Percentiles rank a stretch among this genome's conserved stretches.
Conservation (phyloP, 805 yeast genomes). For the Cyberlindnera saturnus region DNA sequence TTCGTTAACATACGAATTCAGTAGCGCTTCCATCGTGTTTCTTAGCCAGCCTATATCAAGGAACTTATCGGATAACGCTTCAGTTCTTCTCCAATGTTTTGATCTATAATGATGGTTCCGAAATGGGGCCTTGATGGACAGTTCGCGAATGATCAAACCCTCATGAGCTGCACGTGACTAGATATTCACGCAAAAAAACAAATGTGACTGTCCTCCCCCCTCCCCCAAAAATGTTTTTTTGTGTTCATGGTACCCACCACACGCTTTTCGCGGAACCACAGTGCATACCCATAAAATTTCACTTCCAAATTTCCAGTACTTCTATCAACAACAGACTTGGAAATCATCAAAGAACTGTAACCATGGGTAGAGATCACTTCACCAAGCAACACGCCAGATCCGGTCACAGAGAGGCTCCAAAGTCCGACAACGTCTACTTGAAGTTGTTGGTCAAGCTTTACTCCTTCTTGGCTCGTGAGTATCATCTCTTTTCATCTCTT, state of each 20-base stretch:
- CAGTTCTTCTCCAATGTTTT: too few relatives aligned
- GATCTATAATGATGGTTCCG: too few relatives aligned
- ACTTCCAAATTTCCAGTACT: not conserved
- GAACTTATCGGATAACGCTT: too few relatives aligned
- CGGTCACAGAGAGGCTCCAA: slow-evolving; percentile 98
- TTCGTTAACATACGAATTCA: slow-evolving; percentile 16
- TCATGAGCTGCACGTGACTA: too few relatives aligned
- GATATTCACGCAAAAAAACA: too few relatives aligned
- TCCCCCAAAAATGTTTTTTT: too few relatives aligned
- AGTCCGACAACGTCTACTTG: slow-evolving; percentile 98
- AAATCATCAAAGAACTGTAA: slow-evolving; percentile 10
- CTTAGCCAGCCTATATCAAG: not conserved
- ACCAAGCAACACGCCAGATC: slow-evolving; percentile 93
- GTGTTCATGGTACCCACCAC: too few relatives aligned
- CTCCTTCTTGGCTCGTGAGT: slow-evolving; percentile 99
- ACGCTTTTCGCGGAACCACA: too few relatives aligned
- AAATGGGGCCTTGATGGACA: too few relatives aligned
- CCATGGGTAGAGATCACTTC: slow-evolving; percentile 97
- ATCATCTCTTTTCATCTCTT: slow-evolving; percentile 8
- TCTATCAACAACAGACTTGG: not conserved
- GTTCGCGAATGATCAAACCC: too few relatives aligned
- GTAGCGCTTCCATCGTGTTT: slow-evolving; percentile 17
- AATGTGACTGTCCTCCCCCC: too few relatives aligned
- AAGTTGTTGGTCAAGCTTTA: slow-evolving; percentile 95
- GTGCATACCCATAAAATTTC: not conserved